Conservation (phyloP, 1,284 basidiomycete genomes). For the Violaceomyces palustris region DNA sequence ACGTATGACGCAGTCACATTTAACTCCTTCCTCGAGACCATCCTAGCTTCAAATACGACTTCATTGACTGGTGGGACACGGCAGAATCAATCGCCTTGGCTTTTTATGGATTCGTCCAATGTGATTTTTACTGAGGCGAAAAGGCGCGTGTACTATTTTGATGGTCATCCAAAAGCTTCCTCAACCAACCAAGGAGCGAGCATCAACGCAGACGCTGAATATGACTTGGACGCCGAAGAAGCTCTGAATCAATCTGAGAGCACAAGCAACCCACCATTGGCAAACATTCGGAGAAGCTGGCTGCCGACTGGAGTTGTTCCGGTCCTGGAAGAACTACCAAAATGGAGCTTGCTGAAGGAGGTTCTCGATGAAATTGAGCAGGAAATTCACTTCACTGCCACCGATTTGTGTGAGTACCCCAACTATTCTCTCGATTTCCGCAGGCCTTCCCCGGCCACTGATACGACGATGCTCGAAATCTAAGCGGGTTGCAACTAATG, state of each 20-base stretch:
- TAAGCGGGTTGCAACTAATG: not conserved
- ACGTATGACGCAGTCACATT: constrained; percentile 88
- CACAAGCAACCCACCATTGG: constrained; percentile 4
- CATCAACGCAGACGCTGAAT: no score
- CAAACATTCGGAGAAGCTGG: no score
- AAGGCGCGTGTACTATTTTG: constrained; percentile 68
- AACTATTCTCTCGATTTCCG: not conserved
- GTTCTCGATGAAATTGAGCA: constrained; percentile 87
- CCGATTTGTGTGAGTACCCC: constrained; percentile 29
- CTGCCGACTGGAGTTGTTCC: constrained; percentile 75
- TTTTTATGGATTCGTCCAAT: constrained; percentile 83
- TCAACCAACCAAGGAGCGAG: not conserved
- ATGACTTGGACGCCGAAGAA: constrained; percentile 39
- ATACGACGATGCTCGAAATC: not conserved
- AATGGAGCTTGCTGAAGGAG: constrained; percentile 82
- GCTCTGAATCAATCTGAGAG: constrained; percentile 39
- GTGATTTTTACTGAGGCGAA: constrained; percentile 80
- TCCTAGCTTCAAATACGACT: constrained; percentile 68
- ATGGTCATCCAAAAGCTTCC: not conserved
- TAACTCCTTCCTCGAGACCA: constrained; percentile 83
- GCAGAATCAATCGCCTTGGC: constrained; percentile 72
- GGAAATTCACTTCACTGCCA: constrained; percentile 62
- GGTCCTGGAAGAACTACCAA: constrained; percentile 86
- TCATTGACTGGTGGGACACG: constrained; percentile 33
- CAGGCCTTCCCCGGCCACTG: not conserved